phyloP scores from a whole-genome alignment of 2,329 filamentous ascomycete species.

The Penicillium sp. region DNA sequence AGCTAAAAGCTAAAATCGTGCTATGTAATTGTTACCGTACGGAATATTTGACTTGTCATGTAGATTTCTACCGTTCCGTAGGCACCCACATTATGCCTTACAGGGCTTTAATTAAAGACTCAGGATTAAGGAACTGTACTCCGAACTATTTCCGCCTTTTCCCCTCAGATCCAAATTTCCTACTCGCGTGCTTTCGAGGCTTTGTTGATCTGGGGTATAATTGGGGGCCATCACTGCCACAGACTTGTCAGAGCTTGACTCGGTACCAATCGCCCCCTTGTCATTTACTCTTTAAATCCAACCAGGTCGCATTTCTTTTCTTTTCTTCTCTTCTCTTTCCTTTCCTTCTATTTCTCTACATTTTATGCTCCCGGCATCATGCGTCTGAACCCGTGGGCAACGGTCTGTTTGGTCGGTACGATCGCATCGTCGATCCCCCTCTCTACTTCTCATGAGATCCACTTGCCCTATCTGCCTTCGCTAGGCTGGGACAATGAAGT shows the following conservation, averaged over 20 bases:
- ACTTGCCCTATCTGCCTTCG: constrained; percentile 18
- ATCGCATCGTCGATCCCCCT: constrained; percentile 13
- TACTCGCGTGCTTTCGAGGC: neutral
- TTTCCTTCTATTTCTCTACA: neutral
- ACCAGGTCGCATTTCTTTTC: neutral
- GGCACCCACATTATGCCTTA: constrained; percentile 8
- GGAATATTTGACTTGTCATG: neutral
- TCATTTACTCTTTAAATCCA: neutral
- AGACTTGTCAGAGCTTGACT: neutral
- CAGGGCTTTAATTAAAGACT: neutral
- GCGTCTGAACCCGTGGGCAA: constrained; percentile 12
- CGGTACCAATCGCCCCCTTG: neutral
- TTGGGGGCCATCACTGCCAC: neutral
- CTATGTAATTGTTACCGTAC: neutral
- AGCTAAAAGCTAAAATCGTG: neutral
- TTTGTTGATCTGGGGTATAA: neutral
- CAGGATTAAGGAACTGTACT: neutral
- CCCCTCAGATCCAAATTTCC: neutral
- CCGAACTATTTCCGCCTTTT: neutral
- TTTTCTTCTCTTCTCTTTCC: neutral
- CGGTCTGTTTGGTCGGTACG: constrained; percentile 12
- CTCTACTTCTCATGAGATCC: constrained; percentile 13
- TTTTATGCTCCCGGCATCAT: constrained; percentile 7
- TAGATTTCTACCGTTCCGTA: neutral
- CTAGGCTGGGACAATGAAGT: constrained; percentile 1